Percentiles rank a stretch among this genome's conserved stretches.
phyloP scores from a whole-genome alignment of 1,284 basidiomycete species.

The Trametes hirsuta region DNA sequence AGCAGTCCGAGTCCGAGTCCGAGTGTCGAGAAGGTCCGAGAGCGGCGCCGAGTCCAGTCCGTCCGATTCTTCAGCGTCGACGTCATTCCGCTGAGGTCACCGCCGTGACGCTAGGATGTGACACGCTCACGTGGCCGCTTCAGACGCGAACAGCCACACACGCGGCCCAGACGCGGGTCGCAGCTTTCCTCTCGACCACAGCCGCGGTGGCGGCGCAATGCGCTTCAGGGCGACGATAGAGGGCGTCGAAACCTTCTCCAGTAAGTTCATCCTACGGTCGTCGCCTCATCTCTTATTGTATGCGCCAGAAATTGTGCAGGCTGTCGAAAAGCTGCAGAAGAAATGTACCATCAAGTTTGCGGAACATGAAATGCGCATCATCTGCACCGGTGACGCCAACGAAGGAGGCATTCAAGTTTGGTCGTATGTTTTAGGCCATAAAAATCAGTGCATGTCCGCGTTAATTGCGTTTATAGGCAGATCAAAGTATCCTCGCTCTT shows the following conservation, averaged over 20 bases:
- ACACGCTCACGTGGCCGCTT: conserved; percentile 3
- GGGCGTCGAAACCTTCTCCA: conserved; percentile 21
- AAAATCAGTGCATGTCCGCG: conserved; percentile 4
- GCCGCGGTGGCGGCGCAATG: conserved; percentile 3
- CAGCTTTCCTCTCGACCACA: not conserved
- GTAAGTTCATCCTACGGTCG: not conserved
- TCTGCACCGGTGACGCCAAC: conserved; percentile 78
- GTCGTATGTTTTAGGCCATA: conserved; percentile 65
- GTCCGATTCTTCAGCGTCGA: not conserved
- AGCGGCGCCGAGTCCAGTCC: not conserved
- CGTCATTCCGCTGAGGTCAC: conserved; percentile 1
- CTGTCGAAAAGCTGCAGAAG: conserved; percentile 83
- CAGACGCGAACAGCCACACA: conserved; percentile 1
- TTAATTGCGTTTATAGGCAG: conserved; percentile 44
- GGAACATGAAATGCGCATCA: conserved; percentile 78
- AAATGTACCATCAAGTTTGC: conserved; percentile 83
- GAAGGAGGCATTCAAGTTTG: conserved; percentile 90
- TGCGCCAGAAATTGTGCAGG: conserved; percentile 67
- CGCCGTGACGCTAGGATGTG: not conserved
- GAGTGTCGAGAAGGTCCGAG: conserved; percentile 5
- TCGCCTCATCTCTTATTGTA: not conserved
- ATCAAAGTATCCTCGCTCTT: conserved; percentile 78
- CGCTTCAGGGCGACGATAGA: conserved; percentile 23
- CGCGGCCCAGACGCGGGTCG: not conserved
- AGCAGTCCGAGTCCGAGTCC: not conserved